Evolutionary conservation across 441 rosid genomes (phyloP), one percentile per base, ranked within the genome.

Genomic region (Erysimum pusillum): DNA sequence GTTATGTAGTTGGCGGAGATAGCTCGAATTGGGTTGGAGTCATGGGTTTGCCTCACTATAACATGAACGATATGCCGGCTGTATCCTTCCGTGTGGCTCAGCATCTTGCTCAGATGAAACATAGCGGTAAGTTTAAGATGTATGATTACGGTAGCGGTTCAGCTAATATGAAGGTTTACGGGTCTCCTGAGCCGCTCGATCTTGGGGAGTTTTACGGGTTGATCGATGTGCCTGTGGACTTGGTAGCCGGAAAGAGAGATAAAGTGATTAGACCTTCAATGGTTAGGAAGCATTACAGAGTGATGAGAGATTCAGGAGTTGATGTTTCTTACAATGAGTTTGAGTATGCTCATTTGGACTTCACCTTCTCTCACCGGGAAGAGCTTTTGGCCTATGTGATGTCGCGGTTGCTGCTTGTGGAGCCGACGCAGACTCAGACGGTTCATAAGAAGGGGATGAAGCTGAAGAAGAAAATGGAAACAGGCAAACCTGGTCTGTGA

Each of bases 1-100:
- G 97, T 76, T 91, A 86, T 49, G 83, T 84, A 10, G 79, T 87
- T 0, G 97, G 99, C 1, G 97, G 99, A 66, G 99, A 95, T 73
- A 90, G 98, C 88, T 95, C 99, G 17, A 87, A 95, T 49, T 95
- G 99, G 98, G 80, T 95, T 5, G 98, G 98, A 34, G 97, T 93
- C 67, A 68, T 93, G 65, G 98, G 98, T 7, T 73, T 90, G 70
- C 94, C 99, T 12, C 99, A 95, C 83, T 92, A 91, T 74, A 95
- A 92, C 84, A 92, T 95, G 97, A 91, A 95, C 66, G 97, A 95
- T 80, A 92, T 95, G 98, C 97, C 98, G 0, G 99, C 94, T 28
- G 80, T 91, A 44, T 89, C 98, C 0, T 86, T 87, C 67, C 83
- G 81, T 2, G 96, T 95, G 71, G 92, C 78, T 66, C 90, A 82